Base-by-base conservation (phyloP, 352 stramenopile species). In the Globisporangium perplexum region DNA sequence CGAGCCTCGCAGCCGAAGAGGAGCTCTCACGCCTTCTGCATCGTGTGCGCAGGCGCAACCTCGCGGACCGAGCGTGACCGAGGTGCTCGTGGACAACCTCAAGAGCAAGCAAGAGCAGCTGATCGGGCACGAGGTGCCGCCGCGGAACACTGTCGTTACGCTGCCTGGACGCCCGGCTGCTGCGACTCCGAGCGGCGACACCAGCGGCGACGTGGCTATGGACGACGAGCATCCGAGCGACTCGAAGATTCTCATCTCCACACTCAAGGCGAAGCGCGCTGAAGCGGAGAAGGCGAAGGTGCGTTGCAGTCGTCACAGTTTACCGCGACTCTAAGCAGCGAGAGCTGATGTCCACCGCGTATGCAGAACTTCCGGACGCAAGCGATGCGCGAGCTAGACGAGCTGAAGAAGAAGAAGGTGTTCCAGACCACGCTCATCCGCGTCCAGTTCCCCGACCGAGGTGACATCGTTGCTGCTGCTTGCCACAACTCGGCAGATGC, bases 371-470 rank as follows among this genome's bases (percentile, higher is more conserved):
- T 95, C 39, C 79, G 78, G 30, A 95, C 86, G 17, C 71, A 85
- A 62, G 83, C 83, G 15, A 95, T 95, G 86, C 86, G 86, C 14
- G 83, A 95, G 31, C 69, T 95, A 4, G 86, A 95, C 26, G 78
- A 93, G 31, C 68, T 95, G 0, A 89, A 92, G 61, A 79, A 78
- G 18, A 93, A 89, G 62, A 85, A 77, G 36, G 68, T 95, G 0
- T 95, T 86, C 51, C 80, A 90, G 56, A 74, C 59, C 35, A 75
- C 79, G 26, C 53, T 95, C 4, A 77, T 94, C 31, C 86, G 83
- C 52, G 65, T 95, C 28, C 86, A 92, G 48, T 93, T 95, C 50
- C 76, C 80, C 10, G 86, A 95, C 55, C 72, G 79, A 81, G 79
- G 85, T 95, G 26, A 30, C 26, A 6, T 2, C 26, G 26, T 30